Evolutionary conservation across 495 filamentous ascomycete species (phyloP).

Genomic region (Saxispiralis lemnorum): DNA sequence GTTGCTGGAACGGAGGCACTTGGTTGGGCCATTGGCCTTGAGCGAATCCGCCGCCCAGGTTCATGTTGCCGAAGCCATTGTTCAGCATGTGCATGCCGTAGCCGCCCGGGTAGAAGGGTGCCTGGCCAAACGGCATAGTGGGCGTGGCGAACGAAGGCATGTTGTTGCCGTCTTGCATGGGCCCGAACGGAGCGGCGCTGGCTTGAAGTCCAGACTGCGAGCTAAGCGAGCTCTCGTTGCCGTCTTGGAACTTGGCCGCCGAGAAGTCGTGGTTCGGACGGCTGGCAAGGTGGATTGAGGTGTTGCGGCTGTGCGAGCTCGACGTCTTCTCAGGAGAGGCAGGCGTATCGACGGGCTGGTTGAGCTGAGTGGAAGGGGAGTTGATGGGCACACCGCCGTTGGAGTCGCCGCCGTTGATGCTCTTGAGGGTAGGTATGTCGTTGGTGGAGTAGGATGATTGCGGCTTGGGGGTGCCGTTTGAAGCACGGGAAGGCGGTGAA

Average conservation of each 20-base stretch:
- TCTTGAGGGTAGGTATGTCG: slow-evolving; percentile 78
- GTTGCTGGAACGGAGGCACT: slow-evolving; percentile 29
- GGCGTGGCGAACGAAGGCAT: slow-evolving; percentile 10
- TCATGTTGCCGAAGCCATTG: slow-evolving; percentile 41
- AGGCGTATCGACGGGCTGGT: slow-evolving; percentile 41
- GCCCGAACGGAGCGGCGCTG: slow-evolving; percentile 54
- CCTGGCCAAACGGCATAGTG: slow-evolving; percentile 20
- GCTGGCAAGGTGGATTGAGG: slow-evolving; percentile 19
- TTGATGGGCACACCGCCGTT: slow-evolving; percentile 22
- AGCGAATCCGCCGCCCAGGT: slow-evolving; percentile 24
- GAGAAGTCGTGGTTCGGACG: slow-evolving; percentile 54
- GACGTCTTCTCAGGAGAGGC: slow-evolving; percentile 39
- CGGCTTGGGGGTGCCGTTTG: slow-evolving; percentile 35
- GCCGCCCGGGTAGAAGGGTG: slow-evolving; percentile 28
- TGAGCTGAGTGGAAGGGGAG: slow-evolving; percentile 36
- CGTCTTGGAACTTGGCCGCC: slow-evolving; percentile 20
- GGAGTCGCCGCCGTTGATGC: slow-evolving; percentile 27
- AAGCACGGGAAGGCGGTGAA: slow-evolving; percentile 27
- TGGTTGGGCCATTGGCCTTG: slow-evolving; percentile 19
- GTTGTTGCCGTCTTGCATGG: slow-evolving; percentile 14
- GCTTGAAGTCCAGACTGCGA: slow-evolving; percentile 58
- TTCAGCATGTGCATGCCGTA: slow-evolving; percentile 41
- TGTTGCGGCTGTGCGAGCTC: slow-evolving; percentile 1
- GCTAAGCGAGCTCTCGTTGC: slow-evolving; percentile 25
- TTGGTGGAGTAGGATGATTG: slow-evolving; percentile 80